A percentile compares a stretch with the other conserved stretches of the same genome.
Evolutionary conservation across 148 eudicot species (phyloP).

Genomic region (Chenopodium suecicum): DNA sequence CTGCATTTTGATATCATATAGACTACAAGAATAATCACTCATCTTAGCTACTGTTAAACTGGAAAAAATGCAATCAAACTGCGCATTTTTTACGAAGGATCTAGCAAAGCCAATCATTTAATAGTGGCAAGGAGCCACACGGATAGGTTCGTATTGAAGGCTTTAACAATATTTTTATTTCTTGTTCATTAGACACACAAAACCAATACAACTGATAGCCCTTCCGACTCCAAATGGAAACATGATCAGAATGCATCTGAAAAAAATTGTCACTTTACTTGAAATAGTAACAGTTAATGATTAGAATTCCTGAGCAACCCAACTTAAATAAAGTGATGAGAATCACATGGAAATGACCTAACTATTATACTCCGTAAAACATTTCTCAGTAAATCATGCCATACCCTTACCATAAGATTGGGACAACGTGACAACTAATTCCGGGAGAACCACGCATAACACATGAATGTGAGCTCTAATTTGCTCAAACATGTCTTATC

Average conservation of each 20-base stretch:
- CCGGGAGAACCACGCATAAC: background rate
- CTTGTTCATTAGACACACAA: no score
- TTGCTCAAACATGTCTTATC: background rate
- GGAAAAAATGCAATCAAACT: background rate
- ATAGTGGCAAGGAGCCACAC: background rate
- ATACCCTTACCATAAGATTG: background rate
- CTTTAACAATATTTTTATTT: no score
- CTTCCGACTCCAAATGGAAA: no score
- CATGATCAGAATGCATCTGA: background rate
- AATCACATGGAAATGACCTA: background rate
- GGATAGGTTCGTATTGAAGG: no score
- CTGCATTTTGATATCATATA: background rate
- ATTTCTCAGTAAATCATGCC: background rate
- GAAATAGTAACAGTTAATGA: background rate
- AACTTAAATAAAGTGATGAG: background rate
- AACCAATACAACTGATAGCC: background rate
- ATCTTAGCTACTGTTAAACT: background rate
- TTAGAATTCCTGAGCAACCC: background rate
- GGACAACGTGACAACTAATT: background rate
- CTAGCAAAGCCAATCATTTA: background rate
- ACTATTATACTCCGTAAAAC: background rate
- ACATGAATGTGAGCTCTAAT: background rate
- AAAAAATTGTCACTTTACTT: background rate
- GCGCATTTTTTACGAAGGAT: background rate
- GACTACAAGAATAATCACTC: no score